Conservation (phyloP, 1,284 basidiomycete genomes). For the Cryptococcus sp. region DNA sequence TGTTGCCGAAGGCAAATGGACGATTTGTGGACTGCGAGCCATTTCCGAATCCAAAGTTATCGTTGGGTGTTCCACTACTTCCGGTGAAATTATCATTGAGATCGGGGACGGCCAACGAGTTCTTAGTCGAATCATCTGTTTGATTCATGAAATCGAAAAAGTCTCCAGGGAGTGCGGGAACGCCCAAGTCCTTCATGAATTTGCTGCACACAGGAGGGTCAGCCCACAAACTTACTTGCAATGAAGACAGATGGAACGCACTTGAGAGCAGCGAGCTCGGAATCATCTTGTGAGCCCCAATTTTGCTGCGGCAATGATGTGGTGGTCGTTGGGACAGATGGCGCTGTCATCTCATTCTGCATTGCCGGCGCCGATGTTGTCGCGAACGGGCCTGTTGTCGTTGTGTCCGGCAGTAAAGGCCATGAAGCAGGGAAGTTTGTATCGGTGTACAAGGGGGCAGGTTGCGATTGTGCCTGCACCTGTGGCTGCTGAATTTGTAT, state of each 20-base stretch:
- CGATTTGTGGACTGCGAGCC: too few relatives aligned
- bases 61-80: neutral
- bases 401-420: constrained; percentile 42
- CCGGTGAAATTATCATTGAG: constrained; percentile 10
- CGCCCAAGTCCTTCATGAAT: constrained; percentile 50
- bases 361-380: constrained; percentile 7
- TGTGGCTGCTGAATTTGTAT: constrained; percentile 16
- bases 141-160: constrained; percentile 33
- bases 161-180: constrained; percentile 48
- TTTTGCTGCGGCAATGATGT: neutral
- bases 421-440: constrained; percentile 39
- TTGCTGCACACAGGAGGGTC: constrained; percentile 29
- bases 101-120: constrained; percentile 20
- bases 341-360: constrained; percentile 1
- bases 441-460: constrained; percentile 29
- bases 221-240: constrained; percentile 3
- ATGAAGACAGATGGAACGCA: constrained; percentile 13
- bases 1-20: neutral
- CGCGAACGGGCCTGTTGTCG: constrained; percentile 8
- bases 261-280: constrained; percentile 41
- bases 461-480: constrained; percentile 3
- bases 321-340: constrained; percentile 4
- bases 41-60: too few relatives aligned
- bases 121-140: constrained; percentile 19
- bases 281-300: constrained; percentile 28